Conservation (phyloP, 495 filamentous ascomycete genomes). For the Collariella sp. region DNA sequence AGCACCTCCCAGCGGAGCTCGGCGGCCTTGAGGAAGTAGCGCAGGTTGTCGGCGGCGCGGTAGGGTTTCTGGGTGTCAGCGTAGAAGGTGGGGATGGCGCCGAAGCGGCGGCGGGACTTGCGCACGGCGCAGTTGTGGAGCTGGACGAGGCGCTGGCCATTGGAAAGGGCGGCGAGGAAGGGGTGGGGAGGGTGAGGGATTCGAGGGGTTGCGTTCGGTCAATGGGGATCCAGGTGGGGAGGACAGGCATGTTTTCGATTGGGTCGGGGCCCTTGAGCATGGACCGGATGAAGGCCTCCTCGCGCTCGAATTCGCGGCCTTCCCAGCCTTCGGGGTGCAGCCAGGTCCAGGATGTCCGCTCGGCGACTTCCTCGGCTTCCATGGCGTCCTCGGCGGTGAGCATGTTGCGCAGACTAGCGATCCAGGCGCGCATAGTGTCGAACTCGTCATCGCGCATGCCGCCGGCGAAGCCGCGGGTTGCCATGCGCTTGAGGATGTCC, state of each 20-base stretch:
- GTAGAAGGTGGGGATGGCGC: slow-evolving; percentile 83
- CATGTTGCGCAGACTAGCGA: slow-evolving; percentile 63
- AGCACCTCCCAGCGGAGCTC: slow-evolving; percentile 89
- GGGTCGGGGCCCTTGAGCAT: slow-evolving; percentile 37
- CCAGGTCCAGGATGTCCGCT: slow-evolving; percentile 73
- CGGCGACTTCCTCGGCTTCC: slow-evolving; percentile 62
- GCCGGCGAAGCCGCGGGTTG: slow-evolving; percentile 74
- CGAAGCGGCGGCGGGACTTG: slow-evolving; percentile 77
- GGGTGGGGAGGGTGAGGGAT: slow-evolving; percentile 49
- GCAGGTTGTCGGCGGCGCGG: slow-evolving; percentile 82
- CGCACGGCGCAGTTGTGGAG: slow-evolving; percentile 83
- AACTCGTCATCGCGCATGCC: slow-evolving; percentile 71
- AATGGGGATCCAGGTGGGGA: slow-evolving; percentile 65
- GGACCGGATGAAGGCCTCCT: slow-evolving; percentile 70
- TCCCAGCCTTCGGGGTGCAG: slow-evolving; percentile 65
- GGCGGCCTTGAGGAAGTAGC: slow-evolving; percentile 93
- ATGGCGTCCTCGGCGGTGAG: slow-evolving; percentile 63
- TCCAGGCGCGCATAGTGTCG: slow-evolving; percentile 65
- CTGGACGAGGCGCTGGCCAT: slow-evolving; percentile 71
- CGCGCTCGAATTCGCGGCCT: slow-evolving; percentile 65
- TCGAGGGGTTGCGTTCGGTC: slow-evolving; percentile 26
- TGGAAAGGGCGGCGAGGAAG: slow-evolving; percentile 67
- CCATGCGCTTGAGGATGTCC: slow-evolving; percentile 85
- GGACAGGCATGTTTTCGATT: slow-evolving; percentile 29
- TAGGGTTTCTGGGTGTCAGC: slow-evolving; percentile 90